Evolutionary conservation across 768 basidiomycete species (phyloP).

Genomic region (Macrolepiota fuliginosa): DNA sequence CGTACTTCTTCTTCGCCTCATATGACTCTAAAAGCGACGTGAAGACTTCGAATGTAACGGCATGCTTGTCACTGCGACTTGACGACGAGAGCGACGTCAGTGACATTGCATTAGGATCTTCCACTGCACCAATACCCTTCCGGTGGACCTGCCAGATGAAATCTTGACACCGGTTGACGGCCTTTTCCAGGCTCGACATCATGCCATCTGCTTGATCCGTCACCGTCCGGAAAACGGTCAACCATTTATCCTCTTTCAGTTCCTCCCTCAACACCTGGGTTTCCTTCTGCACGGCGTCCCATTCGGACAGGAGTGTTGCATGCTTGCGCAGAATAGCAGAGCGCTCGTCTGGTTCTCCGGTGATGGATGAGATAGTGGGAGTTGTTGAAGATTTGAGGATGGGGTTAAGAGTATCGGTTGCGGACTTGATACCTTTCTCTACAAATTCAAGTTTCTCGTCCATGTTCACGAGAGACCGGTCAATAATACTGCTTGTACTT

Average conservation of each 20-base stretch:
- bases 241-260: constrained; percentile 96
- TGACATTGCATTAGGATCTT: constrained; percentile 16
- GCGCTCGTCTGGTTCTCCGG: constrained; percentile 37
- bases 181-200: constrained; percentile 96
- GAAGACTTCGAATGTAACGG: constrained; percentile 61
- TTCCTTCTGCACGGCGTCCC: constrained; percentile 79
- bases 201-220: constrained; percentile 95
- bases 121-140: constrained; percentile 45
- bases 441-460: constrained; percentile 78
- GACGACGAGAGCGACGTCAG: constrained; percentile 36
- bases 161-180: constrained; percentile 86
- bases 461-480: constrained; percentile 75
- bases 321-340: constrained; percentile 69
- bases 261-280: constrained; percentile 85
- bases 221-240: constrained; percentile 91
- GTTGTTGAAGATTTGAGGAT: constrained; percentile 48
- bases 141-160: constrained; percentile 84
- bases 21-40: constrained; percentile 69
- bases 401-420: constrained; percentile 66
- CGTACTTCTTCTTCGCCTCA: constrained; percentile 86
- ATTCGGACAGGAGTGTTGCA: constrained; percentile 67
- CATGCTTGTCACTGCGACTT: constrained; percentile 48
- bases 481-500: constrained; percentile 65
- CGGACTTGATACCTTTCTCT: constrained; percentile 64
- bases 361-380: constrained; percentile 37